These are phyloP conservation scores for Fraxinus baroniana DNA, from an alignment of 305 asterid species.

Conservation along the genomic window DNA sequence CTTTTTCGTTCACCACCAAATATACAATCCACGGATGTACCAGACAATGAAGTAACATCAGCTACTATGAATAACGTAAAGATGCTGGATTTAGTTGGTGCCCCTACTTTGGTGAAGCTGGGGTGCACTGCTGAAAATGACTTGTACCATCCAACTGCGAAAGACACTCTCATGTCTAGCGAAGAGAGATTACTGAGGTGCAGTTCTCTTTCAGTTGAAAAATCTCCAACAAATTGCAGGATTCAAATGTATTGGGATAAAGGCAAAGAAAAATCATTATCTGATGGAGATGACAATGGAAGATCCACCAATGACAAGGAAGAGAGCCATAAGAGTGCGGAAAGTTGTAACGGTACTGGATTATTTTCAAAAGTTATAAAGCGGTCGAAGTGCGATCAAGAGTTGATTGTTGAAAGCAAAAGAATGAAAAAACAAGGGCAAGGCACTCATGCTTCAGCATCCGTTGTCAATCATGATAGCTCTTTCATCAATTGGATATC, in stretches of 20 bases:
- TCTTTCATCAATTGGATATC: conserved; percentile 82
- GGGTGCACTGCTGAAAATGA: conserved; percentile 58
- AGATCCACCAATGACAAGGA: conserved; percentile 40
- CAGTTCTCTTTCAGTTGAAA: conserved; percentile 29
- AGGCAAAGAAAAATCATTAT: conserved; percentile 54
- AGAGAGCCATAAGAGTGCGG: conserved; percentile 57
- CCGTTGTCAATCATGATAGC: conserved; percentile 35
- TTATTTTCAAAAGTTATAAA: conserved; percentile 41
- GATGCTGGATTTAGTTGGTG: conserved; percentile 1
- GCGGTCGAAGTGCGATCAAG: conserved; percentile 31
- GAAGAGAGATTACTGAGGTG: conserved; percentile 22
- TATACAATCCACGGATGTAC: conserved; percentile 22
- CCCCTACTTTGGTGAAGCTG: conserved; percentile 20
- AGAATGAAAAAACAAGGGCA: conserved; percentile 39
- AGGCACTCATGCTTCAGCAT: conserved; percentile 33
- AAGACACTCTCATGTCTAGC: conserved; percentile 17
- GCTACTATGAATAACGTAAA: conserved; percentile 21
- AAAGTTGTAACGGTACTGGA: conserved; percentile 65
- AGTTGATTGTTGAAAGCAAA: conserved; percentile 40
- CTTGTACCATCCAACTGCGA: conserved; percentile 20
- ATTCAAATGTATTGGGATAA: conserved; percentile 33
- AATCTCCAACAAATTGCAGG: conserved; percentile 35
- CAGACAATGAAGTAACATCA: conserved; percentile 35
- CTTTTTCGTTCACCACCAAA: conserved; percentile 23
- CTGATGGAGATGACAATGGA: conserved; percentile 30